Evolutionary conservation across 1,139 yeast species (phyloP), one percentile per base, ranked within the genome.

Genomic region (Geotrichum fermentans): DNA sequence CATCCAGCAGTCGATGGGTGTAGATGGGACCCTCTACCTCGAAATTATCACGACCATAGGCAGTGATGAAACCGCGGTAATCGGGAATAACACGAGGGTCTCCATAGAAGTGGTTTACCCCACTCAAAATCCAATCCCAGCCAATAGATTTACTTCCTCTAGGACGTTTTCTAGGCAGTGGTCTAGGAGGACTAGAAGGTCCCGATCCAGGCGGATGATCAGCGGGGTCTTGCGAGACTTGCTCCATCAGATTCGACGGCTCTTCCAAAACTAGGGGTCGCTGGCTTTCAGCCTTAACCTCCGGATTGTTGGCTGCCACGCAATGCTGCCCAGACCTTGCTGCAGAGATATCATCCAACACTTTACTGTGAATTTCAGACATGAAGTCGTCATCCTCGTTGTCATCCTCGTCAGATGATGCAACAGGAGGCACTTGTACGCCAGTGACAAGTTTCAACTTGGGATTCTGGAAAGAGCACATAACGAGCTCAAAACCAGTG

Each of bases 401-500:
- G 29, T 61, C 60, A 2, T 64, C 60, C n/a, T n/a, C n/a, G n/a
- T n/a, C n/a, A n/a, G n/a, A n/a, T n/a, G n/a, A n/a, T n/a, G n/a
- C n/a, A n/a, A n/a, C n/a, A n/a, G n/a, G n/a, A n/a, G n/a, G n/a
- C 41, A 75, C 55, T 0, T 75, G 66, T 7, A 71, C 64, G 55
- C 73, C 74, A 1, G 75, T 69, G 7, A 76, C 68, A 40, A 78
- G 54, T 47, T 70, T 69, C 6, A 77, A 40, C 47, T 71, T 69
- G 6, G 68, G 71, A 28, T 58, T 57, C 43, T 63, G 51, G 59
- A 79, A 78, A 56, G 78, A 77, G 63, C 83, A 79, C 17, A 79
- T 50, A 10, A 79, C 68, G 18, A 78, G 69, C 59, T 79, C 83
- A 58, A 70, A 79, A 0, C 82, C 82, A 39, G 75, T 65, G 57